Base-by-base conservation (phyloP, 2,329 filamentous ascomycete species). In the Hirsutella thompsonii region DNA sequence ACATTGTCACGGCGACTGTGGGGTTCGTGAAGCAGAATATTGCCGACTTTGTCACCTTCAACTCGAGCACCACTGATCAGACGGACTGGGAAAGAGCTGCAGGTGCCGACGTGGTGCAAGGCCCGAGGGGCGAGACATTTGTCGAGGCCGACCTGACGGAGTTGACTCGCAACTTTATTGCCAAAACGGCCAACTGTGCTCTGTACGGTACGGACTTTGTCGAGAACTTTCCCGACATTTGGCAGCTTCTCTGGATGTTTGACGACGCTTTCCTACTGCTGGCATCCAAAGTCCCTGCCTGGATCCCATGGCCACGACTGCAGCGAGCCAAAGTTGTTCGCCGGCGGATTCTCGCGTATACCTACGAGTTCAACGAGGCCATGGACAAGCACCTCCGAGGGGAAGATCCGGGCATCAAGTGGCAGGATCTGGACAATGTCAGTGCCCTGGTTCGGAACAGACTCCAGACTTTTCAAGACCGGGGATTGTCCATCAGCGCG, bases 171-270 rank as follows among this genome's bases (percentile, higher is more conserved):
- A 58, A 58, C 42, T 65, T 62, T 42, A 51, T 62, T 8, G 57
- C 58, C 20, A 52, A 50, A 18, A 57, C 60, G 2, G 55, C 59
- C 8, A 62, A 54, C 11, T 46, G 52, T 3, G 53, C 59, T 2
- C 49, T 66, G 5, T 58, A 64, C 37, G 64, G 64, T n/a, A 58
- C 56, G 3, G 58, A 66, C 43, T 63, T 66, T 48, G 53, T 63
- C 36, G 55, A 63, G 21, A 62, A 66, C 46, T 65, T 60, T 13
- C 55, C 59, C 3, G 56, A 62, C 1, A 55, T 64, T 18, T 62
- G 59, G 53, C 46, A 57, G 28, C 47, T 55, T 11, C 44, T 67
- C 30, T 67, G 62, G 62, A 44, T 47, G 8, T 60, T 62, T 33
- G 60, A 65, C 40, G 49, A 57, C 2, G 55, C 50, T 3, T 57